Evolutionary conservation across 2,329 filamentous ascomycete species (phyloP), one percentile per base, ranked within the genome.

Genomic region (Fusarium musae): DNA sequence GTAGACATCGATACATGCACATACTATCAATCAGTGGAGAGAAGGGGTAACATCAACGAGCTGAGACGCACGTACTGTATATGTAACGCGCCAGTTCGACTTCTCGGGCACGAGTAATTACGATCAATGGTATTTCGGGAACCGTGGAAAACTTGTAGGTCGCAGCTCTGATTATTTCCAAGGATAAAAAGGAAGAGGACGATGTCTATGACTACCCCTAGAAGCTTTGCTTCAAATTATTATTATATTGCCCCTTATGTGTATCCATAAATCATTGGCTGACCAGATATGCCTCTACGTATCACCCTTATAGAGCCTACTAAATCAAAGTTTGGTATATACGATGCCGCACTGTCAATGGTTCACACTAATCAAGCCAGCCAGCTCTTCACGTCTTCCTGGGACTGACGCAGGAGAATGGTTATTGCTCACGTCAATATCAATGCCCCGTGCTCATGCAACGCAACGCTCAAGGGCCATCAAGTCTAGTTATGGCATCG

Each of bases 21-120:
- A 63, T 54, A 26, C 26, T 26, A 62, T 61, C 66, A 42, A 62
- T 47, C 65, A 47, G 36, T 70, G 46, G 75, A 74, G 75, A 54
- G 69, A 77, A 77, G 75, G 71, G 73, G 68, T 56, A 76, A 76
- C 68, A 61, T 52, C 47, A 73, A 44, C 47, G 67, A 63, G 57
- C 67, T 61, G 49, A 67, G 57, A 70, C 49, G 62, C 36, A 54
- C 67, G 59, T 54, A 59, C 65, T 67, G 70, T 71, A 74, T 74
- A 59, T 58, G 67, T 59, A 74, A 72, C 63, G 59, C 63, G 44
- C 66, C 46, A 59, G 56, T 64, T 64, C n/a, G 58, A 61, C 36
- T 62, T 44, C 39, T 28, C 36, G 53, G 66, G 32, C 62, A 58
- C 70, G 42, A 63, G 57, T 64, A 21, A 28, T 15, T 28, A 52